Base-by-base conservation (phyloP, 768 basidiomycete genomes). In the Trametes elegans region DNA sequence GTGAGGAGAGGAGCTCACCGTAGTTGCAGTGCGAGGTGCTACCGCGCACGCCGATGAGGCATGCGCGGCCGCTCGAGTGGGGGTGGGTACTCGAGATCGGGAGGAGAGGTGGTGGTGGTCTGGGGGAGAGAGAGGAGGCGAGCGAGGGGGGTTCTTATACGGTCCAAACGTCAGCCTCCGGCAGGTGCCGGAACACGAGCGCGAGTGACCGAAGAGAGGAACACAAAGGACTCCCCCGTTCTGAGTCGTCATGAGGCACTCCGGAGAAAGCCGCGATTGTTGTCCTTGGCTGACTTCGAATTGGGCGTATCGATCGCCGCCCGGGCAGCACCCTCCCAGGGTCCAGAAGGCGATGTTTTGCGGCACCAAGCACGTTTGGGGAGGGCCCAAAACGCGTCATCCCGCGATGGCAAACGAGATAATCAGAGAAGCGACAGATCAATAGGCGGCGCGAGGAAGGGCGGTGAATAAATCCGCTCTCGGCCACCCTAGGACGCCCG, bases 291-390 rank as follows among this genome's bases (percentile, higher is more conserved):
- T 39, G 36, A 39, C 36, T 40, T 39, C 36, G 36, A 39, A 39
- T 39, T 49, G 48, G 48, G 48, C 48, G 48, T 19, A 49, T 49
- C 36, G 48, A 49, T 49, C 26, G 48, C 36, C 36, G 48, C 48
- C 48, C 48, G 36, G 29, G 36, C 35, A 28, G 35, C 36, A 11
- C 28, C 36, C 8, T 16, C 36, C 26, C 26, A 27, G 35, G 7
- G 19, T 49, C 36, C 14, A n/a, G n/a, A n/a, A n/a, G n/a, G n/a
- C n/a, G n/a, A n/a, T n/a, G n/a, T 40, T 9, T 24, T 49, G 7
- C 23, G 36, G 7, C 26, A n/a, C n/a, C n/a, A n/a, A n/a, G n/a
- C n/a, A n/a, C n/a, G n/a, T n/a, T n/a, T n/a, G n/a, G n/a, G n/a
- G n/a, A 10, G n/a, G 44, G 7, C 16, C 19, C 18, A 7, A 31